Evolutionary conservation across 208 protist genomes (phyloP).

Genomic region (Leishmania lainsoni): DNA sequence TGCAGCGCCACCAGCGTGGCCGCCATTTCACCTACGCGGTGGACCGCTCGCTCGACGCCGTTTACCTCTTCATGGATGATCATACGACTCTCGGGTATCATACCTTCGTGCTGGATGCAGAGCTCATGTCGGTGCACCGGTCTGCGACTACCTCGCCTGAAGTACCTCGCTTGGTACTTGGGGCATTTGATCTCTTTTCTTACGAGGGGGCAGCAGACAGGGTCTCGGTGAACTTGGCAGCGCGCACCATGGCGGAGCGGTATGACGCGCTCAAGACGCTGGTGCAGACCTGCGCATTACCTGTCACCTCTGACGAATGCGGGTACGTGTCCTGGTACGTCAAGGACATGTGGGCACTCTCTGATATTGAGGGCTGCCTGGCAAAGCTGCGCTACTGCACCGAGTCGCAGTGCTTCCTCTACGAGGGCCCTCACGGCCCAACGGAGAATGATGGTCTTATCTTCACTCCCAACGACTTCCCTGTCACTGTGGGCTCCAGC

Average conservation of each 20-base stretch:
- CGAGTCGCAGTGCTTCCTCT: conserved; percentile 38
- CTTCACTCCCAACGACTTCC: conserved; percentile 77
- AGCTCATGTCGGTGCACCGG: conserved; percentile 52
- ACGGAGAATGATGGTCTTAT: conserved; percentile 83
- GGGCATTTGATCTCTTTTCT: conserved; percentile 59
- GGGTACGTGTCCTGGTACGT: conserved; percentile 43
- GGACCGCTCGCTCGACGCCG: conserved; percentile 59
- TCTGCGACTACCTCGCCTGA: background rate
- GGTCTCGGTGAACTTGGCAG: conserved; percentile 11
- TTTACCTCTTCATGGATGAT: conserved; percentile 58
- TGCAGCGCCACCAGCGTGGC: conserved; percentile 8
- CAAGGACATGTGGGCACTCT: conserved; percentile 67
- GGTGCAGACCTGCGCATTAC: conserved; percentile 25
- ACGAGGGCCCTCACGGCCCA: conserved; percentile 45
- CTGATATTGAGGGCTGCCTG: conserved; percentile 43
- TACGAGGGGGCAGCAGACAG: conserved; percentile 24
- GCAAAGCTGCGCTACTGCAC: conserved; percentile 26
- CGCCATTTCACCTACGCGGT: conserved; percentile 47
- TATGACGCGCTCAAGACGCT: conserved; percentile 41
- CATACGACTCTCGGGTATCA: conserved; percentile 19
- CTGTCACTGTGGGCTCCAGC: conserved; percentile 58
- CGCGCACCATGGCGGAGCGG: conserved; percentile 38
- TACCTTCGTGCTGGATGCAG: conserved; percentile 59
- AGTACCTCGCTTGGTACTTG: conserved; percentile 31
- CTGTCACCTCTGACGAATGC: background rate